Conservation (phyloP, 345 rosid genomes). For the Alliaria petiolata region DNA sequence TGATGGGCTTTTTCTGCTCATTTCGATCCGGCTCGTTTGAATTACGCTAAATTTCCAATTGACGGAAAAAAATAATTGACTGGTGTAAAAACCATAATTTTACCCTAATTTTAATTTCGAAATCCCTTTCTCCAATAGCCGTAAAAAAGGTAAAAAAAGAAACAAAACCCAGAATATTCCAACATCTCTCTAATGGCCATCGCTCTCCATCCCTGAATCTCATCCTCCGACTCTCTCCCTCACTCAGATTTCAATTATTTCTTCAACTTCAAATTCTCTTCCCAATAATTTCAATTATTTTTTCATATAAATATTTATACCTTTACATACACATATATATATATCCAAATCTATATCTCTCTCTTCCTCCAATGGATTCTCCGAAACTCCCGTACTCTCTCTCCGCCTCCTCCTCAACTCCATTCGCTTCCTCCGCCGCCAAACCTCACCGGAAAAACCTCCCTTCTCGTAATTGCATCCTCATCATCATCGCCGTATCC, state of each 20-base stretch:
- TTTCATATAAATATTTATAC: not conserved
- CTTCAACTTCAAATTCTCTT: not conserved
- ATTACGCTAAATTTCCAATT: not conserved
- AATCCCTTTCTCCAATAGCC: slow-evolving; percentile 9
- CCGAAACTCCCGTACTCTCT: slow-evolving; percentile 34
- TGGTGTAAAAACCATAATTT: not conserved
- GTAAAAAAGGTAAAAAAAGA: not conserved
- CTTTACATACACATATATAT: slow-evolving; percentile 4
- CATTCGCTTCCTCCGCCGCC: slow-evolving; percentile 25
- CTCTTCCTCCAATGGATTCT: slow-evolving; percentile 29
- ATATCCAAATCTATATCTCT: not conserved
- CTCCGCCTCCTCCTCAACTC: slow-evolving; percentile 31
- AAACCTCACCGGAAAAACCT: slow-evolving; percentile 18
- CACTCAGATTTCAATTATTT: slow-evolving; percentile 1
- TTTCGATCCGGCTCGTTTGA: not conserved
- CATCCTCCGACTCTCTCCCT: slow-evolving; percentile 2
- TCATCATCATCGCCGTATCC: slow-evolving; percentile 26
- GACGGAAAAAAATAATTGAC: not conserved
- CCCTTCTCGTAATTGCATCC: slow-evolving; percentile 14
- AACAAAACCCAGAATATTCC: slow-evolving; percentile 15
- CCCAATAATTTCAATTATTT: not conserved
- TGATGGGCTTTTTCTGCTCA: too few relatives aligned
- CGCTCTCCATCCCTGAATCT: slow-evolving; percentile 19
- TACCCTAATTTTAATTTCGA: not conserved
- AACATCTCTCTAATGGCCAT: not conserved